Conservation (phyloP, 768 basidiomycete species). For the Xerocomellus intermedius region DNA sequence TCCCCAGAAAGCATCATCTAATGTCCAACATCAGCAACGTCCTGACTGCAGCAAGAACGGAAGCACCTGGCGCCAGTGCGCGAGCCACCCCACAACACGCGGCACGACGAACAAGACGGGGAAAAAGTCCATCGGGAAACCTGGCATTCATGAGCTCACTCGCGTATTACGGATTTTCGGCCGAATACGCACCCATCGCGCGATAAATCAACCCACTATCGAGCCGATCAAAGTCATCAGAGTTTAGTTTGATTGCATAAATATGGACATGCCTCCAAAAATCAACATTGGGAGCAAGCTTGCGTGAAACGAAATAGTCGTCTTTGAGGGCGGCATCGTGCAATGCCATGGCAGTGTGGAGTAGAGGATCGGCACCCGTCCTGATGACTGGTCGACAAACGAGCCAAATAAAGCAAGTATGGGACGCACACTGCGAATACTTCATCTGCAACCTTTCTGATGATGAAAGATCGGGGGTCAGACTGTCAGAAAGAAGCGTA, state of each 20-base stretch:
- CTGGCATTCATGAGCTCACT: conserved; percentile 34
- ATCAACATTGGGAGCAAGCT: conserved; percentile 87
- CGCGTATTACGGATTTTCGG: not conserved
- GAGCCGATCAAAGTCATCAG: not conserved
- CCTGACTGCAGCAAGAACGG: not conserved
- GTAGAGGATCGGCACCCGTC: conserved; percentile 79
- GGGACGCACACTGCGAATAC: conserved; percentile 79
- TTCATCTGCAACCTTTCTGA: conserved; percentile 86
- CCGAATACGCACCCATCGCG: conserved; percentile 68
- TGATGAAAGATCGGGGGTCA: conserved; percentile 88
- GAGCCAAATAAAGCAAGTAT: not conserved
- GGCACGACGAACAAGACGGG: conserved; percentile 92
- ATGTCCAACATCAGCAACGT: conserved; percentile 3
- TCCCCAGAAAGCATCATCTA: conserved; percentile 90
- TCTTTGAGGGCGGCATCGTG: conserved; percentile 90
- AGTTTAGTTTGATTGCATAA: not conserved
- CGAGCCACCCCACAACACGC: conserved; percentile 89
- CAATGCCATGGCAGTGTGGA: conserved; percentile 86
- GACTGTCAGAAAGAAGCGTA: conserved; percentile 45
- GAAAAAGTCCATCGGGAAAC: conserved; percentile 93
- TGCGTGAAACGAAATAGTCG: conserved; percentile 81
- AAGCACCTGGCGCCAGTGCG: conserved; percentile 83
- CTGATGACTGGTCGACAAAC: conserved; percentile 36
- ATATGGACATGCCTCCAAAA: conserved; percentile 57
- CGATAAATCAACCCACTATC: conserved; percentile 83